Evolutionary conservation across 2,329 filamentous ascomycete species (phyloP), one percentile per base, ranked within the genome.

Genomic region (Fusarium armeniacum): DNA sequence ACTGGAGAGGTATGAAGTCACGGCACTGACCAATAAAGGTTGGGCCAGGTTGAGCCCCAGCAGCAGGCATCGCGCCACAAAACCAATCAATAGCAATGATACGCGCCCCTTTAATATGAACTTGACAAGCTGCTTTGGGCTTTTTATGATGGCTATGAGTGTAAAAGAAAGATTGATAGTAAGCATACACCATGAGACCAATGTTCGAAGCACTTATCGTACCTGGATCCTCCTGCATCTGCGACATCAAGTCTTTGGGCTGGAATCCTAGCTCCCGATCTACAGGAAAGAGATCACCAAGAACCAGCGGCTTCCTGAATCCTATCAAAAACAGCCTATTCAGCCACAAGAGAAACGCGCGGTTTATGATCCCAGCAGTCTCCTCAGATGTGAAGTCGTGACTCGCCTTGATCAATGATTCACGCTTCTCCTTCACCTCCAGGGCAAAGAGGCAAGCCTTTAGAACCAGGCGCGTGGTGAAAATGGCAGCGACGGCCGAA

Each of bases 241-340:
- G 50, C 50, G 50, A 53, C 50, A 44, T 53, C 38, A 44, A 44
- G 50, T 53, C 50, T 53, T 53, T 44, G 50, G 50, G 50, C 50
- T 53, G 50, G 38, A 53, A 44, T 53, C n/a, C 44, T n/a, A 53
- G 50, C 50, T 53, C 50, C 44, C 50, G 28, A 53, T 53, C 50
- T 44, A 53, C 50, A 53, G 50, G 50, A 44, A 53, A 53, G 50
- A 53, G 50, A 44, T 53, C 50, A 53, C 50, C 38, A 53, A 53
- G 28, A 53, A 53, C 50, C 50, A 53, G 50, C 38, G 50, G 50
- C 50, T 53, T 53, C 50, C 20, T 53, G 50, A 53, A 53, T 8
- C 50, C 50, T 53, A 53, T 53, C 38, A 53, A 53, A 38, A 53
- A 53, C 50, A 53, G 38, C 50, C 50, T 53, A 35, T 53, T 53